Evolutionary conservation across 371 early-diverging fungal species (phyloP), one percentile per base, ranked within the genome.

Genomic region (Apophysomyces trapeziformis): DNA sequence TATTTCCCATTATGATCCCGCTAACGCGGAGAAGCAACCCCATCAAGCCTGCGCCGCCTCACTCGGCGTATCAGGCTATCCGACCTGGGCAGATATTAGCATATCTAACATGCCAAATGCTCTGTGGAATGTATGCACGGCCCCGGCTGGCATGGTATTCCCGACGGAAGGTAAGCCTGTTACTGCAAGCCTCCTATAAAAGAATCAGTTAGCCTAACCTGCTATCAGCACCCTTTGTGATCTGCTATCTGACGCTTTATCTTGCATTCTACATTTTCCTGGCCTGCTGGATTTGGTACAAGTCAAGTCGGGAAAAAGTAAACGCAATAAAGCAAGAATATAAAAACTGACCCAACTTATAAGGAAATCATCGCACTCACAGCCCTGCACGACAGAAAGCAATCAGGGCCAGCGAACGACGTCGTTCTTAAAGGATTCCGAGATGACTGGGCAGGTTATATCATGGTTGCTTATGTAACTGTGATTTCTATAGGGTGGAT

Each of bases 401-500:
- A 50, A 11, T 18, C 54, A 11, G 54, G 54, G 9, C 7, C 21
- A 7, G 4, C 46, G 43, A 37, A 39, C 13, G 18, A 56, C 47
- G 43, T 50, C 7, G 16, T 41, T 14, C 68, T 83, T 63, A 80
- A 71, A 54, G 89, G 91, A 0, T 90, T 77, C 68, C 68, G 71
- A 35, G 57, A 68, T 38, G 82, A 79, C 72, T 57, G 61, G 21
- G 57, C 77, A 44, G 90, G 91, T 9, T 58, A 61, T 13, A n/a
- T 74, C 1, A 75, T 85, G 56, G 67, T 77, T 57, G 43, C 67
- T 37, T 81, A 85, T 56, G 76, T 83, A 39, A 46, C 72, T 8
- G 7, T 73, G 7, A 68, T 84, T 6, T 84, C 89, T 7, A 46
- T 86, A 14, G 78, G 80, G 36, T 90, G 87, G 87, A 67, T 88